Base-by-base conservation (phyloP, 257 asterid species). In the Nicotiana paniculata region DNA sequence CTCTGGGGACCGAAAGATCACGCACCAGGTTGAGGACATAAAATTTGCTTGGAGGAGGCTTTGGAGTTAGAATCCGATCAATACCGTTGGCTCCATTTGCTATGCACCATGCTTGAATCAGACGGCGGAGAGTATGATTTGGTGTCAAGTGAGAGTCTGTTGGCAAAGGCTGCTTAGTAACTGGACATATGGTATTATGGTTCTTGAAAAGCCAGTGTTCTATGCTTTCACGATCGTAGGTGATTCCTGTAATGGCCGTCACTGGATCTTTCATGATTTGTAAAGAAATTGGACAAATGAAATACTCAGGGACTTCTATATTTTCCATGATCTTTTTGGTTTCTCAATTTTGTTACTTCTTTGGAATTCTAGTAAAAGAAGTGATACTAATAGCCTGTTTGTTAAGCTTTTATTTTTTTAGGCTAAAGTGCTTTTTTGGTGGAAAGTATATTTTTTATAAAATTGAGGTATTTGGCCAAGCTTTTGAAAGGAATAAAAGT, bases 221-320 rank as follows among this genome's bases (percentile, higher is more conserved):
- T 55, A 93, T 93, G 86, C 89, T 87, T 9, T 87, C 91, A 4
- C 95, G 86, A 63, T 93, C 97, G 79, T 93, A 93, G 16, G 97
- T 89, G 54, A 93, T 93, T 4, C 97, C 96, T 0, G 97, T 84
- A 0, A 67, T 15, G 3, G 90, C 82, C 0, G 94, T 93, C 2
- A 93, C 94, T 0, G 96, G 97, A 77, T 91, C 96, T 80, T 88
- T 88, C 96, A 91, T 93, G 77, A 89, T 88, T 6, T 93, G 90
- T 2, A 93, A 88, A 0, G 97, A 89, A 81, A 91, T 90, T 0
- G 94, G 94, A 39, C 97, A 93, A 53, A 91, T 77, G 83, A 93
- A 93, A 68, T 86, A 85, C 46, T 91, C 88, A 0, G 97, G 97
- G n/a, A 90, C 77, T 83, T 91, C 92, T 16, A 69, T 43, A 63